These are phyloP conservation scores for Wickerhamomyces pijperi DNA, from an alignment of 805 yeast genomes.

Conservation along the genomic window DNA sequence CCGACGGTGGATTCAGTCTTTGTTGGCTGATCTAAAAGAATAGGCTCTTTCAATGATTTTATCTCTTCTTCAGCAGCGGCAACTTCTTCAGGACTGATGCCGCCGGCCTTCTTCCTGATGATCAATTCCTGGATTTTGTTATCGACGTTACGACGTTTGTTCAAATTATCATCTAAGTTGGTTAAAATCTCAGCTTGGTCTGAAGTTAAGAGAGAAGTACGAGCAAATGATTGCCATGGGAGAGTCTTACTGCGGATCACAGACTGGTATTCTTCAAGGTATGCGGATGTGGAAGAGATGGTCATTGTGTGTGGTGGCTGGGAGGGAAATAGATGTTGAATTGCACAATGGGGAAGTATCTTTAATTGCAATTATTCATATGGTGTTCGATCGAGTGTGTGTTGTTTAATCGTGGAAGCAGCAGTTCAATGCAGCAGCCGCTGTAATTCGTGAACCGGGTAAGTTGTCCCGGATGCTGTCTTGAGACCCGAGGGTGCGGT, in stretches of 20 bases:
- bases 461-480: too few relatives aligned
- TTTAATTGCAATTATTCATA: too few relatives aligned
- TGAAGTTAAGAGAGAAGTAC: conserved; percentile 55
- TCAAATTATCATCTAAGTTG: conserved; percentile 19
- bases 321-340: not conserved
- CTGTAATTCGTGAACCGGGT: too few relatives aligned
- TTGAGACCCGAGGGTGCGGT: too few relatives aligned
- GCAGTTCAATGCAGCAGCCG: too few relatives aligned
- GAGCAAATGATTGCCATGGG: conserved; percentile 86
- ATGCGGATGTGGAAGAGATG: conserved; percentile 9
- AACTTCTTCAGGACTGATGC: conserved; percentile 4
- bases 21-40: too few relatives aligned
- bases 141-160: conserved; percentile 8
- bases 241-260: conserved; percentile 69
- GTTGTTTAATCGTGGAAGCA: too few relatives aligned
- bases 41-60: too few relatives aligned
- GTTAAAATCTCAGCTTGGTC: conserved; percentile 46
- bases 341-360: too few relatives aligned
- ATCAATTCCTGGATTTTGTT: conserved; percentile 30
- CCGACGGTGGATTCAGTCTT: conserved; percentile 7
- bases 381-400: too few relatives aligned
- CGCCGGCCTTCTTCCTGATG: conserved; percentile 27
- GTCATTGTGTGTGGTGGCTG: conserved; percentile 3
- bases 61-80: too few relatives aligned
- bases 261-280: conserved; percentile 51